Evolutionary conservation across 2,329 filamentous ascomycete genomes (phyloP), one percentile per base, ranked within the genome.

Genomic region (Gnomoniopsis smithogilvyi): DNA sequence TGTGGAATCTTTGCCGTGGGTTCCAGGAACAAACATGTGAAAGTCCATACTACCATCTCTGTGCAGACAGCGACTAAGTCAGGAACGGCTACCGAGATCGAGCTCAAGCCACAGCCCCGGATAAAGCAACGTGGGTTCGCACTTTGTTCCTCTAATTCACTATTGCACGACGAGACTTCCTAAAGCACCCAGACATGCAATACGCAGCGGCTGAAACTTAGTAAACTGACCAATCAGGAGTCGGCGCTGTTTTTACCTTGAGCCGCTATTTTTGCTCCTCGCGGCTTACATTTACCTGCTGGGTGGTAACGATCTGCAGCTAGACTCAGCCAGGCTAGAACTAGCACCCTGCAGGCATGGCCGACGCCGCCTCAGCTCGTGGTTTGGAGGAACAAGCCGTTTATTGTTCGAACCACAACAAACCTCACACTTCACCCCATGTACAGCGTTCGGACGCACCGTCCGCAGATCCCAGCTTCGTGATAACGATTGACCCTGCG

Each of bases 251-350:
- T 15, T 19, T 46, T 19, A n/a, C n/a, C n/a, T 48, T 22, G 24
- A 26, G 26, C 26, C 26, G 26, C 46, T 47, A n/a, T n/a, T 17
- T 24, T 46, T 22, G 24, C 15, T 12, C 21, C 14, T 19, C 19
- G 45, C 45, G 45, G 46, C 19, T 45, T 19, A 21, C 46, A 51
- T 56, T 56, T 56, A 59, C 57, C 49, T 38, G 22, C 34, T 52
- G 22, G 34, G n/a, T 41, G 46, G 49, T 15, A 33, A 56, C 22
- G 60, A 62, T 62, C 60, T 59, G 60, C 60, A 59, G 24, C 56
- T 38, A 59, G 52, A 38, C 36, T 47, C 48, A 54, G 51, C 55
- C 17, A 59, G 53, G 51, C 51, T 47, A 14, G 46, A 34, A 24
- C 22, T 52, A 48, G 33, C 17, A 38, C 43, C 54, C 14, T 41